Conservation (phyloP, 2,329 filamentous ascomycete genomes). For the Hirsutella thompsonii region DNA sequence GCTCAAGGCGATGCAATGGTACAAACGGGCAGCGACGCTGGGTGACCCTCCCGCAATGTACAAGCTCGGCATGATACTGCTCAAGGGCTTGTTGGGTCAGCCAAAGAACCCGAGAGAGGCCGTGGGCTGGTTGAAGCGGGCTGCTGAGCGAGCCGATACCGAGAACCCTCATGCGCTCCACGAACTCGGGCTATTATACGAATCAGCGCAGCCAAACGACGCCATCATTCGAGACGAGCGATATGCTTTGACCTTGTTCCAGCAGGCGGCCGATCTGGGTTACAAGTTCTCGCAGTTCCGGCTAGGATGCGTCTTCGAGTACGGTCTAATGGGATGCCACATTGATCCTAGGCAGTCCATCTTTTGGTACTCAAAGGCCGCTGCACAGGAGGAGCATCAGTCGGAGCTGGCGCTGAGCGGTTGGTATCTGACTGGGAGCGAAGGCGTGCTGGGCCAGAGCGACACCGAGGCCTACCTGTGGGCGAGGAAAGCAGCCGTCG, state of each 20-base stretch:
- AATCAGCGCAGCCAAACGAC: conserved; percentile 53
- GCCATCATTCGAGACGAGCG: conserved; percentile 67
- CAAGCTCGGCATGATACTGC: conserved; percentile 90
- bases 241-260: conserved; percentile 72
- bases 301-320: conserved; percentile 79
- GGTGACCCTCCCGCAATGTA: conserved; percentile 95
- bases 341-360: conserved; percentile 80
- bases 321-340: conserved; percentile 68
- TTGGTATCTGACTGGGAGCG: conserved; percentile 91
- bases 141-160: conserved; percentile 72
- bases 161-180: conserved; percentile 95
- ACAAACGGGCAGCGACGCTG: conserved; percentile 79
- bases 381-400: conserved; percentile 88
- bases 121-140: conserved; percentile 83
- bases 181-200: conserved; percentile 61
- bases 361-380: conserved; percentile 85
- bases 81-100: conserved; percentile 90
- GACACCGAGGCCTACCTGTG: conserved; percentile 96
- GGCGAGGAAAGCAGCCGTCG: conserved; percentile 84
- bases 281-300: conserved; percentile 95
- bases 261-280: conserved; percentile 72
- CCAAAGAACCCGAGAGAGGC: conserved; percentile 72
- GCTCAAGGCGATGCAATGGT: conserved; percentile 95
- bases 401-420: conserved; percentile 72
- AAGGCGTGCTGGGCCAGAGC: conserved; percentile 78